These are phyloP conservation scores for Rubia yunnanensis DNA, from an alignment of 257 asterid genomes.

Conservation along the genomic window DNA sequence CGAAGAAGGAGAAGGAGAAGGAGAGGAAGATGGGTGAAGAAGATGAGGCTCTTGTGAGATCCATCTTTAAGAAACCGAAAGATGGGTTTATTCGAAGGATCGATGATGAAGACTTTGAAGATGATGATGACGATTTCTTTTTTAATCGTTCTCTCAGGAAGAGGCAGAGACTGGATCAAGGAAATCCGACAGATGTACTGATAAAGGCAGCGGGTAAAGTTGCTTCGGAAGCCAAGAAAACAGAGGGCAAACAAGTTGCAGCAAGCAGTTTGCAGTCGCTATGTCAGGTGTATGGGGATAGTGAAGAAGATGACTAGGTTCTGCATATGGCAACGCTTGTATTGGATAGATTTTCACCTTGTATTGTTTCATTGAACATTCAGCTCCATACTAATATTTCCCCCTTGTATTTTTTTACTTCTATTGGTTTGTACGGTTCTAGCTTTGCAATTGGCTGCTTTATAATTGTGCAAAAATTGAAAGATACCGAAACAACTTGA, in stretches of 20 bases:
- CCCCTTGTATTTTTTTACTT: too few relatives aligned
- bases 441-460: too few relatives aligned
- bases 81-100: slow-evolving; percentile 37
- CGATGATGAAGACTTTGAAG: slow-evolving; percentile 46
- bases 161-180: slow-evolving; percentile 34
- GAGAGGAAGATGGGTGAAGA: slow-evolving; percentile 51
- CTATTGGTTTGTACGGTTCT: too few relatives aligned
- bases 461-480: too few relatives aligned
- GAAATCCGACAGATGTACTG: slow-evolving; percentile 31
- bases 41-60: slow-evolving; percentile 62
- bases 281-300: slow-evolving; percentile 38
- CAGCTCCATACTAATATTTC: neutral
- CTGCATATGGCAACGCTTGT: neutral
- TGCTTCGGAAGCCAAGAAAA: slow-evolving; percentile 14
- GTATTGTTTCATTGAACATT: neutral
- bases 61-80: slow-evolving; percentile 48
- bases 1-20: slow-evolving; percentile 48
- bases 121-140: slow-evolving; percentile 24
- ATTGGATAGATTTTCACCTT: too few relatives aligned
- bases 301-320: neutral
- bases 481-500: too few relatives aligned
- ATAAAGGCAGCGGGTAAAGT: slow-evolving; percentile 29
- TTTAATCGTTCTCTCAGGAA: slow-evolving; percentile 25
- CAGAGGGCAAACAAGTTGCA: slow-evolving; percentile 1
- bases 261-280: slow-evolving; percentile 31